Evolutionary conservation across 495 filamentous ascomycete species (phyloP), one percentile per base, ranked within the genome.

Genomic region (Tuber melanosporum): DNA sequence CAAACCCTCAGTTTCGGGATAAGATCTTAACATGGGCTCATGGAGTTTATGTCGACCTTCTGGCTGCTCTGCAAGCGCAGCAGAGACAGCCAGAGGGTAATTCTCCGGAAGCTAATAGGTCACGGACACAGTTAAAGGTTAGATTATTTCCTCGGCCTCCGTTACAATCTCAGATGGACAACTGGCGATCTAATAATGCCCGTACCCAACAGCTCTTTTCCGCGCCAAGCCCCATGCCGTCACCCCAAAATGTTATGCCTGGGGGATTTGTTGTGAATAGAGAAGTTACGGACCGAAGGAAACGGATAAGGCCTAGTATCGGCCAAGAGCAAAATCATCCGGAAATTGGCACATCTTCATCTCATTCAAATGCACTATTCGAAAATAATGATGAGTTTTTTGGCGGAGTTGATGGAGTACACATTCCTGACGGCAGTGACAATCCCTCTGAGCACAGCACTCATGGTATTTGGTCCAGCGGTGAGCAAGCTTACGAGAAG

Each of bases 21-120:
- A 92, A 91, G 78, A 90, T 91, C 9, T 87, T 97, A 70, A 88
- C 91, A 22, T 94, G 92, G 89, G 95, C 95, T 45, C 93, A 98
- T 83, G 88, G 89, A 73, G 90, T 95, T 39, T 98, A 99, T 85
- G 89, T 94, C 52, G 93, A 97, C 80, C 89, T 99, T 5, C 86
- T 98, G 39, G 86, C 91, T 15, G 92, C 89, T 75, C 88, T 97
- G 14, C 91, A 95, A 91, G 75, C 87, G 84, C 69, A 89, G 87
- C 78, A 90, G 86, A 78, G 83, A 84, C 15, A 84, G 81, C 74
- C 77, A 80, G 86, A 74, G 86, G 85, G 73, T 86, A 86, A 74
- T 87, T 84, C 82, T n/a, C 75, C 76, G 73, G 84, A 44, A 41
- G 86, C 75, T 77, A 84, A 32, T 80, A 85, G 69, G 81, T 74